Evolutionary conservation across 2,329 filamentous ascomycete genomes (phyloP).

Genomic region (Amesomyces nigricolor): DNA sequence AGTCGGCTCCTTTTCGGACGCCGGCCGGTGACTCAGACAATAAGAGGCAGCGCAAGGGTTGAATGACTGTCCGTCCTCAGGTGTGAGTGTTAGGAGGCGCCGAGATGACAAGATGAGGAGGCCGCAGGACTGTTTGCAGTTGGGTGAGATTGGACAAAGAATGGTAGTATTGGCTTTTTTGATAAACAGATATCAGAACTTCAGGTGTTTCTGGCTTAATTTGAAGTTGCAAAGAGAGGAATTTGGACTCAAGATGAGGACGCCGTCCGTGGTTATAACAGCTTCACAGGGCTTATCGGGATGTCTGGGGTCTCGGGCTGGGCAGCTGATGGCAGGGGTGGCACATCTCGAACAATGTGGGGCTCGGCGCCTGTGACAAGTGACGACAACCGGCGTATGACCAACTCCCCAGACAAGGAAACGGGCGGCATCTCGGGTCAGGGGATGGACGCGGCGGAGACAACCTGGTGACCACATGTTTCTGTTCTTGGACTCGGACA

Average conservation of each 20-base stretch:
- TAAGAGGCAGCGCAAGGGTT: conserved; percentile 2
- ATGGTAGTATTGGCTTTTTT: neutral
- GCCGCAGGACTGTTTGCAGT: conserved; percentile 3
- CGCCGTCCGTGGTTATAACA: conserved; percentile 11
- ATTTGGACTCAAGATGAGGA: neutral
- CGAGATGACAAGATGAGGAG: conserved; percentile 10
- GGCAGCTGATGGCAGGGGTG: conserved; percentile 5
- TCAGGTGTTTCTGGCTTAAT: neutral
- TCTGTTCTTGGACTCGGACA: conserved; percentile 9
- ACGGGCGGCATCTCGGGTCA: neutral
- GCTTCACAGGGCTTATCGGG: conserved; percentile 13
- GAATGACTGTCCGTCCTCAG: conserved; percentile 6
- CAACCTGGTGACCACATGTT: conserved; percentile 7
- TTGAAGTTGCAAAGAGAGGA: conserved; percentile 1
- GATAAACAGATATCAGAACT: neutral
- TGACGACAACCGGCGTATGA: conserved; percentile 14
- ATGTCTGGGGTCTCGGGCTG: neutral
- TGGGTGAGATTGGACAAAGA: neutral
- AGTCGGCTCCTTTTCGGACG: conserved; percentile 8
- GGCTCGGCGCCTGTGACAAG: conserved; percentile 4
- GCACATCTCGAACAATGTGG: conserved; percentile 1
- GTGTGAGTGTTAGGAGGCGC: conserved; percentile 11
- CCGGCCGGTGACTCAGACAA: conserved; percentile 18
- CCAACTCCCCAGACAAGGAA: conserved; percentile 1
- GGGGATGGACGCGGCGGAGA: conserved; percentile 1